Conservation (phyloP, 1,284 basidiomycete genomes). For the Ceratobasidium sp. region DNA sequence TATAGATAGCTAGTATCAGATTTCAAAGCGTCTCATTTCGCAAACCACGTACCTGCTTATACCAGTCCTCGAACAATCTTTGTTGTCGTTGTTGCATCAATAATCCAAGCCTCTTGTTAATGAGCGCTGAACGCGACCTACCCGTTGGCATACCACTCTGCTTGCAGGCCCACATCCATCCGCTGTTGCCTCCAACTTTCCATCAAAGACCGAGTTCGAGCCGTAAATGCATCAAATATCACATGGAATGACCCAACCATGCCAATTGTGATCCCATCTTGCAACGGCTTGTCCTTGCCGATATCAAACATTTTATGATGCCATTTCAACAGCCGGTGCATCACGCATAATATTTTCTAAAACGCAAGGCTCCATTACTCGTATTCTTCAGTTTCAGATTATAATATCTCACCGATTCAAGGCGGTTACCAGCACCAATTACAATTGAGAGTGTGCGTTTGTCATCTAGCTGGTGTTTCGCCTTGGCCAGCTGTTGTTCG, state of each 20-base stretch:
- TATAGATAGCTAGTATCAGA: neutral
- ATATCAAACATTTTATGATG: constrained; percentile 36
- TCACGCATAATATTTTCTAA: constrained; percentile 31
- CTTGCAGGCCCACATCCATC: constrained; percentile 13
- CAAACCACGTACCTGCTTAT: neutral
- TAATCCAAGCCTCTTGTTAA: neutral
- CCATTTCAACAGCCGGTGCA: constrained; percentile 19
- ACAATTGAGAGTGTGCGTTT: constrained; percentile 7
- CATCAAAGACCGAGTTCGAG: constrained; percentile 18
- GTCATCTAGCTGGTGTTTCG: constrained; percentile 21
- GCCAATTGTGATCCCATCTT: constrained; percentile 5
- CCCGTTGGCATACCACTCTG: constrained; percentile 35
- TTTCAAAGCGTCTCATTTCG: neutral
- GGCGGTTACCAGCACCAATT: constrained; percentile 3
- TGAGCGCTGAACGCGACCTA: neutral
- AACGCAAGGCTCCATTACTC: neutral
- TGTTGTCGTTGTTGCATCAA: neutral
- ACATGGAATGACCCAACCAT: constrained; percentile 27
- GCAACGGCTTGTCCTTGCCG: constrained; percentile 28
- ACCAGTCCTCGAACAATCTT: constrained; percentile 32
- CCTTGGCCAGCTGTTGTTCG: neutral
- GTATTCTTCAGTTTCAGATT: neutral
- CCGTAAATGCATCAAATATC: constrained; percentile 30
- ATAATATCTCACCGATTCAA: constrained; percentile 17
- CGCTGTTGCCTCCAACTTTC: constrained; percentile 33